These are phyloP conservation scores for Lojkania enalia DNA, from an alignment of 2,329 filamentous ascomycete genomes.

Conservation along the genomic window DNA sequence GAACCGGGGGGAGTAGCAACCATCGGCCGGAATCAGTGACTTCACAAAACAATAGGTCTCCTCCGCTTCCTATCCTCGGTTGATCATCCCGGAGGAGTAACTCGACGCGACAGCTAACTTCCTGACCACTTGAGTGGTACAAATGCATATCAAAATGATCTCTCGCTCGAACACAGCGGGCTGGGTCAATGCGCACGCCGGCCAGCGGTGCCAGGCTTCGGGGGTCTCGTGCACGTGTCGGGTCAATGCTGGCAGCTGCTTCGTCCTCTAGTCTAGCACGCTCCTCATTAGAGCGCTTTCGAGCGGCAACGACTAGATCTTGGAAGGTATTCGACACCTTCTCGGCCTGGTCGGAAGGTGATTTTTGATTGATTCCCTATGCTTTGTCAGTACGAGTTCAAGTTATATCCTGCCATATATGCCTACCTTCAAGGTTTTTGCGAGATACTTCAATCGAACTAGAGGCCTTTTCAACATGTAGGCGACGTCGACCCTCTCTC, in stretches of 20 bases:
- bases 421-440: constrained; percentile 77
- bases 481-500: constrained; percentile 90
- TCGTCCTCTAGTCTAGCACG: constrained; percentile 78
- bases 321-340: constrained; percentile 67
- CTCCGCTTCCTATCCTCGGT: constrained; percentile 65
- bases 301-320: constrained; percentile 73
- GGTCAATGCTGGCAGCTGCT: constrained; percentile 81
- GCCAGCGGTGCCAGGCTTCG: constrained; percentile 73
- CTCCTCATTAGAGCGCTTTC: constrained; percentile 73
- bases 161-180: constrained; percentile 81
- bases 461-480: constrained; percentile 89
- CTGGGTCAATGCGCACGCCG: constrained; percentile 72
- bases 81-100: constrained; percentile 81
- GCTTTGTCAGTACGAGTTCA: constrained; percentile 33
- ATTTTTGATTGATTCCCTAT: constrained; percentile 61
- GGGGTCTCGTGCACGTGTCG: constrained; percentile 76
- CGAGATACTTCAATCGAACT: constrained; percentile 82
- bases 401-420: not conserved
- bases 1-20: constrained; percentile 90
- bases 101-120: constrained; percentile 87
- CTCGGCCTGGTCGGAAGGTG: constrained; percentile 60
- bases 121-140: constrained; percentile 84
- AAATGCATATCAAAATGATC: constrained; percentile 88
- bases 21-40: constrained; percentile 77
- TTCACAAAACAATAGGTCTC: constrained; percentile 91